Evolutionary conservation across 2,329 filamentous ascomycete species (phyloP).

Genomic region (Colletotrichum camelliae): DNA sequence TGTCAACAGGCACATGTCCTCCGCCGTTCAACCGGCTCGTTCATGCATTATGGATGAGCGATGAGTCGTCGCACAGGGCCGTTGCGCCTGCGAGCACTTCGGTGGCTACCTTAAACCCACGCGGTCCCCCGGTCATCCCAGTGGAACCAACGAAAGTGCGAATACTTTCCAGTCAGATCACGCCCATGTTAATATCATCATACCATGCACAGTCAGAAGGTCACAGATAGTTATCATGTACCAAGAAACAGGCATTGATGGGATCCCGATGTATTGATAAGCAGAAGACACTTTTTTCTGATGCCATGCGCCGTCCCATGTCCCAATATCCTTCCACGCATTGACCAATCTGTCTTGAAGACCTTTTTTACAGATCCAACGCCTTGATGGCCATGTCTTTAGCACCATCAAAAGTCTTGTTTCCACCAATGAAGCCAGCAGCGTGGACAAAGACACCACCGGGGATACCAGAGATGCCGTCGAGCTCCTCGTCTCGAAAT

Average conservation of each 20-base stretch:
- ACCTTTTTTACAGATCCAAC: constrained; percentile 41
- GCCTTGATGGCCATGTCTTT: constrained; percentile 85
- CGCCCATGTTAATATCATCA: not conserved
- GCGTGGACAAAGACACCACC: constrained; percentile 94
- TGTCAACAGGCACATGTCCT: not conserved
- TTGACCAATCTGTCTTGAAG: not conserved
- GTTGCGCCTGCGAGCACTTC: not conserved
- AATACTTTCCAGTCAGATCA: not conserved
- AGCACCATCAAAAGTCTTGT: constrained; percentile 88
- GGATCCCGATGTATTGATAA: constrained; percentile 5
- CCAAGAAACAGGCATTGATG: not conserved
- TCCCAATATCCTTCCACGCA: not conserved
- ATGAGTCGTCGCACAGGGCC: not conserved
- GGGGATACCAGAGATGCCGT: constrained; percentile 69
- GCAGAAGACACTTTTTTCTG: constrained; percentile 16
- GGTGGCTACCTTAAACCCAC: not conserved
- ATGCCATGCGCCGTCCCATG: constrained; percentile 17
- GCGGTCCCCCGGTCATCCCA: not conserved
- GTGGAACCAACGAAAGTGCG: not conserved
- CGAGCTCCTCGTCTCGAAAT: constrained; percentile 84
- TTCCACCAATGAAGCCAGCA: constrained; percentile 94
- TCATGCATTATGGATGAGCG: not conserved
- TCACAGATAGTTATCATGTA: not conserved
- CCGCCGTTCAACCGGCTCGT: not conserved
- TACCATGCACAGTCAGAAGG: not conserved